These are phyloP conservation scores for Fusarium xylarioides DNA, from an alignment of 2,329 filamentous ascomycete genomes.

Conservation along the genomic window DNA sequence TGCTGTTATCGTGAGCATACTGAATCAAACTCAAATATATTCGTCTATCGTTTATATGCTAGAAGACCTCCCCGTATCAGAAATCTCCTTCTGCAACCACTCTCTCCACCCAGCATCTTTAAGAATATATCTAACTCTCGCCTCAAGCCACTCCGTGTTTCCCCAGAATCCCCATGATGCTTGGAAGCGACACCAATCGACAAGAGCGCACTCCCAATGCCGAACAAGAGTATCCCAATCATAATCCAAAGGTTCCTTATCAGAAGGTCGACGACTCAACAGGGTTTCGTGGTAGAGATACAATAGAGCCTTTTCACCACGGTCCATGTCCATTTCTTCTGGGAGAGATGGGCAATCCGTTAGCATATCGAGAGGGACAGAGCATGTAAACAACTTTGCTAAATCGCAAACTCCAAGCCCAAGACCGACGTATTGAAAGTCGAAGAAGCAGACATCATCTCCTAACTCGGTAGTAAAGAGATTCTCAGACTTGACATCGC, in stretches of 20 bases:
- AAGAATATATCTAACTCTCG: slow-evolving; percentile 60
- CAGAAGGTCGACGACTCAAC: slow-evolving; percentile 21
- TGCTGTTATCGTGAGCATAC: neutral
- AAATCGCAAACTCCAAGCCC: slow-evolving; percentile 73
- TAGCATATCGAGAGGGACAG: slow-evolving; percentile 65
- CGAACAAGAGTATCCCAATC: slow-evolving; percentile 62
- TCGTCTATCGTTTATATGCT: neutral
- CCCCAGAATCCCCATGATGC: slow-evolving; percentile 71
- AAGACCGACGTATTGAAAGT: slow-evolving; percentile 74
- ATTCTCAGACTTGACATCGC: slow-evolving; percentile 76
- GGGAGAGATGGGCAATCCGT: slow-evolving; percentile 45
- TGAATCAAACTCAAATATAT: neutral
- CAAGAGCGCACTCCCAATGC: slow-evolving; percentile 73
- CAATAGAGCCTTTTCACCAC: slow-evolving; percentile 62
- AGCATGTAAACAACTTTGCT: slow-evolving; percentile 74
- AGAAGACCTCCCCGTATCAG: neutral
- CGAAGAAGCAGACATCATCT: slow-evolving; percentile 68
- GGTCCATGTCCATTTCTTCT: slow-evolving; percentile 56
- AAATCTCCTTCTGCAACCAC: slow-evolving; percentile 51
- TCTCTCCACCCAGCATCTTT: slow-evolving; percentile 54
- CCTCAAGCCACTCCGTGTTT: slow-evolving; percentile 66
- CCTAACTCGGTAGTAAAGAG: slow-evolving; percentile 64
- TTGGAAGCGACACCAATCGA: slow-evolving; percentile 73
- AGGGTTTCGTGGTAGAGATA: slow-evolving; percentile 57
- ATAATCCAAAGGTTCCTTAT: slow-evolving; percentile 49